Evolutionary conservation across 495 filamentous ascomycete genomes (phyloP), one percentile per base, ranked within the genome.

Genomic region (Astrothelium macrocarpum): DNA sequence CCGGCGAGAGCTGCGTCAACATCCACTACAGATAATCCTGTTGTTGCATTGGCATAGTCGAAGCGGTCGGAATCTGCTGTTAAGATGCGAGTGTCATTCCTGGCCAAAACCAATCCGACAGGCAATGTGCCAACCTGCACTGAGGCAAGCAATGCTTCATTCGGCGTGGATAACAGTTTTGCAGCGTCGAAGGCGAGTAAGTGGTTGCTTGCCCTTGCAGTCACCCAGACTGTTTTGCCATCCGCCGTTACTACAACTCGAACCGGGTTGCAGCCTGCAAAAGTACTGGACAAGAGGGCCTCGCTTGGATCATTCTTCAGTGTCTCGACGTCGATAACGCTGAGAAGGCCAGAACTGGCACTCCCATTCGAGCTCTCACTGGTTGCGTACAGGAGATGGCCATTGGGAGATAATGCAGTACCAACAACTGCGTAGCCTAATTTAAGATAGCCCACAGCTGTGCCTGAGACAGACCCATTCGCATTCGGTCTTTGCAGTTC

Each of bases 101-200:
- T 65, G 29, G 68, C 63, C 29, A 71, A 61, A 12, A 59, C 63
- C 16, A 71, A 32, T 34, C 66, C 71, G 18, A 71, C 68, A 16
- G 70, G 70, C 28, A 63, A 63, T 12, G 70, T 72, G 36, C 68
- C 70, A 10, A 73, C 68, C 59, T 67, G 66, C 39, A 73, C 71
- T 26, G 61, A 70, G 9, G 66, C 70, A 20, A 63, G 29, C 5
- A 73, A 64, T 20, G 70, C 62, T 18, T 63, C 49, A 25, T 59
- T 26, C 23, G 39, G 39, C n/a, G 28, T 3, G 3, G 39, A 32
- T 31, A 63, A 0, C 14, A 63, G 14, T 32, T 63, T 53, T 49
- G 14, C 16, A 59, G 32, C 28, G 32, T 36, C 16, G 25, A 71
- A 70, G 12, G 64, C 67, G 62, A 71, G 67, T 26, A 73, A 66